These are phyloP conservation scores for Triticum urartu DNA, from an alignment of 176 grass and related monocot species.

Conservation along the genomic window DNA sequence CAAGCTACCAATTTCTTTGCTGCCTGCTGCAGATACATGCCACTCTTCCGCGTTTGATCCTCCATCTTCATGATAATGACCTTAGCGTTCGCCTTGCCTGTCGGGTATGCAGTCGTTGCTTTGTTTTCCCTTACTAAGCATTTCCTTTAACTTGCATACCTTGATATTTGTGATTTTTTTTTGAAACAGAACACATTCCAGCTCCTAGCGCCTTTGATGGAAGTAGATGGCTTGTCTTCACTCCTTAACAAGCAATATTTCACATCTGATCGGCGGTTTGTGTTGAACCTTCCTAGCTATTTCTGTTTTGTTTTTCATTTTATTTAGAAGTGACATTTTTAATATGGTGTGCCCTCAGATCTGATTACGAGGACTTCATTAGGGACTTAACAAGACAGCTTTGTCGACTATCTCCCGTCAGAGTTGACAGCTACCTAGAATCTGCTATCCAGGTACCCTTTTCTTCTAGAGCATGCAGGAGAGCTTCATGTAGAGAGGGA, in stretches of 20 bases:
- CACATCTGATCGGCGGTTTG: slow-evolving; percentile 83
- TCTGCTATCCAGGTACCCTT: slow-evolving; percentile 82
- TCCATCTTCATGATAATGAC: slow-evolving; percentile 61
- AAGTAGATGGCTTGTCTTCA: slow-evolving; percentile 64
- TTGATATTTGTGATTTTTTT: slow-evolving; percentile 27
- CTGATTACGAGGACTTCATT: slow-evolving; percentile 93
- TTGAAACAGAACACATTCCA: slow-evolving; percentile 74
- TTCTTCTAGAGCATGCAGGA: background rate
- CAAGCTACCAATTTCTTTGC: background rate
- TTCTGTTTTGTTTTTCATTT: slow-evolving; percentile 17
- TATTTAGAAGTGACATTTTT: slow-evolving; percentile 11
- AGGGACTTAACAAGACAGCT: slow-evolving; percentile 82
- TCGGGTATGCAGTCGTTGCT: slow-evolving; percentile 40
- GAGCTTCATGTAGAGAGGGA: background rate
- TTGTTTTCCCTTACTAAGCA: background rate
- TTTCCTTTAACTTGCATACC: slow-evolving; percentile 24
- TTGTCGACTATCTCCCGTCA: slow-evolving; percentile 61
- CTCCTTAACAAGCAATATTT: slow-evolving; percentile 86
- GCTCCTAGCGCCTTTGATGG: slow-evolving; percentile 75
- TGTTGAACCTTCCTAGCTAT: slow-evolving; percentile 37
- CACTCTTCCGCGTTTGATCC: slow-evolving; percentile 61
- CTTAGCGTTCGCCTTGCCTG: slow-evolving; percentile 73
- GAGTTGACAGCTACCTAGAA: slow-evolving; percentile 92
- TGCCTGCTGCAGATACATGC: slow-evolving; percentile 47
- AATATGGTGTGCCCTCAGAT: slow-evolving; percentile 41